Evolutionary conservation across 2,329 filamentous ascomycete species (phyloP).

Genomic region (Botryotinia globosa): DNA sequence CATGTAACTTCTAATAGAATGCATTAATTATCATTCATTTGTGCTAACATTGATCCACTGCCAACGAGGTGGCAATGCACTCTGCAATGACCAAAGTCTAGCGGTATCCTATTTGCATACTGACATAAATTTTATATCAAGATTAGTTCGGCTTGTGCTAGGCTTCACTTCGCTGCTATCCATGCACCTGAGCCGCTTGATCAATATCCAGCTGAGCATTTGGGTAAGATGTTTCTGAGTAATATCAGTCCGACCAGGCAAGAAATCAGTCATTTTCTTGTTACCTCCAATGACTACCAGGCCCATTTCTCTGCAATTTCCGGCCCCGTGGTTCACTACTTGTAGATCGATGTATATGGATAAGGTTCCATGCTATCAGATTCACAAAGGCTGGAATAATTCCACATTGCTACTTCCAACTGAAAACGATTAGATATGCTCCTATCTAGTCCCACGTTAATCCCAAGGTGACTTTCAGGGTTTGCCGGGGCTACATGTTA

Average conservation of each 20-base stretch:
- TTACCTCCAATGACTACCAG: neutral
- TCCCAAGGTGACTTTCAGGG: neutral
- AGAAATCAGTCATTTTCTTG: too few species aligned
- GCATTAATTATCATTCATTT: neutral
- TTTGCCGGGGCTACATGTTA: neutral
- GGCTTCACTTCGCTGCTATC: neutral
- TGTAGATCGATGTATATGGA: neutral
- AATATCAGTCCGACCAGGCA: too few species aligned
- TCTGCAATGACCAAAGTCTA: neutral
- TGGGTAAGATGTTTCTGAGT: neutral
- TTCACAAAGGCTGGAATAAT: neutral
- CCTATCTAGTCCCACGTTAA: neutral
- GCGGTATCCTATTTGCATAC: neutral
- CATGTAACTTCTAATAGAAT: neutral
- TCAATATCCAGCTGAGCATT: neutral
- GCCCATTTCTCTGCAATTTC: neutral
- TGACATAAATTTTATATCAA: neutral
- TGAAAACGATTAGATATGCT: neutral
- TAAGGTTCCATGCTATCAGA: neutral
- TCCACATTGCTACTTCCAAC: neutral
- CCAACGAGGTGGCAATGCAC: neutral
- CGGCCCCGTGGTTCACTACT: too few species aligned
- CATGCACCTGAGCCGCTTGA: too few species aligned
- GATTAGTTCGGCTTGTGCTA: neutral
- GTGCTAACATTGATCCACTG: neutral